Base-by-base conservation (phyloP, 305 asterid genomes). In the Fraxinus dipetala region DNA sequence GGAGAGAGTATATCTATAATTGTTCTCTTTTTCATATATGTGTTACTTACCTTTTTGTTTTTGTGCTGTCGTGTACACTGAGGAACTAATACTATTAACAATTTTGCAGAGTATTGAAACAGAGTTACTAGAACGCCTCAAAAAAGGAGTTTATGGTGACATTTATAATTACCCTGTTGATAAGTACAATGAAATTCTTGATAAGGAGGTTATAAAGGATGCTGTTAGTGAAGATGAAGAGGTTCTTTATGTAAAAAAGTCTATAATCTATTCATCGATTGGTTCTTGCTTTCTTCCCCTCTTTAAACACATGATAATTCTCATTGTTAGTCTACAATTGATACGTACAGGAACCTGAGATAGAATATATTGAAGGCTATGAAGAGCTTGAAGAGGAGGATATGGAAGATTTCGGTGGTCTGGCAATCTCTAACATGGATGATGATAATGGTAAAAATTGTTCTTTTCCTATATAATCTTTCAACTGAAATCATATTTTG, bases 331-430 rank as follows among this genome's bases (percentile, higher is more conserved):
- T 34, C 3, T 79, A 28, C 38, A 11, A 78, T 78, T 83, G 67
- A 83, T 72, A 75, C 38, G 32, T 86, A 81, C 87, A 94, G 96
- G 98, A 92, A 78, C 75, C 67, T 13, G 91, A 84, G 84, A 85
- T 87, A 61, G 99, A 94, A 85, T 94, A 90, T 82, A 94, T 95
- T 59, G 98, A 95, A 88, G 97, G 96, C 28, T 90, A 92, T 73
- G 99, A 93, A 84, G 96, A 90, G 14, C 97, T 93, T 51, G 98
- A 94, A 85, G 98, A 93, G 85, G 97, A 91, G 85, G 97, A 93
- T 81, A 92, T 95, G 61, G 98, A 95, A 83, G 99, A 93, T 87
- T 86, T 91, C 78, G 93, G 85, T 54, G 90, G 87, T 84, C 48
- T 89, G 36, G 86, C 89, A 35, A 31, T 86, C 34, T 65, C 72